Base-by-base conservation (phyloP, 192 early-diverging fungal genomes). In the Gigaspora rosea region DNA sequence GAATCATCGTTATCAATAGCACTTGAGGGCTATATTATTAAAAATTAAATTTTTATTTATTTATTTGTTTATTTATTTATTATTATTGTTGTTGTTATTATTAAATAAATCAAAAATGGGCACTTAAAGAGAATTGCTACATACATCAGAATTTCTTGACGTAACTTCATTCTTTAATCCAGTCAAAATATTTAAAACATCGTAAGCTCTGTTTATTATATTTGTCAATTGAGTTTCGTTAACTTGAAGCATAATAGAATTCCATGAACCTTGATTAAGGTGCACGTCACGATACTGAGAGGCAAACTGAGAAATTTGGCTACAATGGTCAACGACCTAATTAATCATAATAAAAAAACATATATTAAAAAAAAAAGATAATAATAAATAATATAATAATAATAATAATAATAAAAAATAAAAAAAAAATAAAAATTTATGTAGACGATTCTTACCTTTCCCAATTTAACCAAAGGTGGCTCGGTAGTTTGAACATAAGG, bases 401-500 rank as follows among this genome's bases (percentile, higher is more conserved):
- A 41, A 41, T 41, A n/a, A 41, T 41, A 5, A 41, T 41, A 41
- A 41, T 41, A 41, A 6, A 41, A 41, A 3, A 41, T 41, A 41
- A 41, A 6, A 41, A 41, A 27, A 27, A 27, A 27, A 41, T 0
- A 41, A 6, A 1, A 41, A 41, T 41, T 6, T 41, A 41, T 41
- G 41, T 6, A 41, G 41, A 41, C 41, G 2, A 41, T 41, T 41
- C 41, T 41, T 56, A 56, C 41, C 13, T 66, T 66, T 20, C 35
- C 36, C 41, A 66, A 41, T 46, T 66, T 66, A 46, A 9, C 35
- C n/a, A 66, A n/a, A 3, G 64, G 41, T 47, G 33, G 64, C 47
- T 66, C 64, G 2, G 64, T 66, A 46, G 64, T 66, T 66, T 66
- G 64, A 10, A 48, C 18, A 66, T 66, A 66, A 66, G 64, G 41